Evolutionary conservation across 2,329 filamentous ascomycete genomes (phyloP), one percentile per base, ranked within the genome.

Genomic region (Aspergillus sp.): DNA sequence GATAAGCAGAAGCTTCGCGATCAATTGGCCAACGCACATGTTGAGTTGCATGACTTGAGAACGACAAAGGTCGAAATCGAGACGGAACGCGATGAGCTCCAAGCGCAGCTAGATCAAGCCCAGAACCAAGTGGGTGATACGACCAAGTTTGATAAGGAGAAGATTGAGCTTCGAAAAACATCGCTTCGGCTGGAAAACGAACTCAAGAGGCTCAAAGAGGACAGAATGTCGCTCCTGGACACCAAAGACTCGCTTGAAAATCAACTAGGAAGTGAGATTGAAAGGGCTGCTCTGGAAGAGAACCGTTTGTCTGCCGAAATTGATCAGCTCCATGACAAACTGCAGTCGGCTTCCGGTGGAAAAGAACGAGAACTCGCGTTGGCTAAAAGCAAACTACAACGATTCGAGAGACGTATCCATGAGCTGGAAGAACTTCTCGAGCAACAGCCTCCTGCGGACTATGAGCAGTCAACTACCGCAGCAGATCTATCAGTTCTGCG

Each of bases 121-220:
- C 78, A 84, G 39, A 81, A 83, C 54, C 83, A 83, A 48, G 81
- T 81, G 30, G 77, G 78, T 54, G 83, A 87, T 57, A 84, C 81
- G 1, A 81, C 85, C 63, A 82, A 81, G 12, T 71, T 89, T 45
- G 88, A 90, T 63, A 84, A 87, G 59, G 89, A 91, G 66, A 86
- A 87, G 62, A 75, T 88, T 45, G 86, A 90, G 53, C 77, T 91
- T 22, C 85, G 87, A 17, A 85, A 86, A 26, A 76, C 83, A n/a
- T 89, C 87, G 68, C 76, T 86, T 60, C 88, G 86, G 66, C 80
- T 90, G 17, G 88, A 91, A 61, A 82, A 78, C 59, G 88, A 91
- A 65, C 77, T 89, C 15, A 84, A 85, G 42, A 80, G 86, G 12
- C 75, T 90, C 15, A 84, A 80, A 51, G 85, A 89, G 8, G 88